phyloP scores from a whole-genome alignment of 306 rosid genomes.

The Vicia villosa region DNA sequence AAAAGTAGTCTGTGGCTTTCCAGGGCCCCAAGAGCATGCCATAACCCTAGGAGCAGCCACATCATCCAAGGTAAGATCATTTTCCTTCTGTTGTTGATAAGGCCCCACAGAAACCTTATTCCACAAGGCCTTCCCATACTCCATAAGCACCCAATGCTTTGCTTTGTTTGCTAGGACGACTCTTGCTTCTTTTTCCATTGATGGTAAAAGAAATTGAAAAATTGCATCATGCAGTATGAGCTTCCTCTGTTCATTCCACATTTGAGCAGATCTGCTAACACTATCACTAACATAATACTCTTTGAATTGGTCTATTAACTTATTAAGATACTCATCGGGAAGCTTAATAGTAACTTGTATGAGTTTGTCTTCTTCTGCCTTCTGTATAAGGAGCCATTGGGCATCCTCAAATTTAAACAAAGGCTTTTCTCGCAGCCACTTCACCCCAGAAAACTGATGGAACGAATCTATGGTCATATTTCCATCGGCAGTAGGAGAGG shows the following conservation, averaged over 20 bases:
- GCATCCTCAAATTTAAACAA: constrained; percentile 81
- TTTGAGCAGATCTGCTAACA: constrained; percentile 95
- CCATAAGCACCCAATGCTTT: constrained; percentile 82
- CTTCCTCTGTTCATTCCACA: constrained; percentile 98
- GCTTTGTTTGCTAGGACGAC: constrained; percentile 69
- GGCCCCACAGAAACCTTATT: constrained; percentile 92
- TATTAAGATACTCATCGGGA: constrained; percentile 70
- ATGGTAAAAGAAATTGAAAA: constrained; percentile 78
- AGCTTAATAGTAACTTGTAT: constrained; percentile 87
- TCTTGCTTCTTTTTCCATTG: constrained; percentile 97
- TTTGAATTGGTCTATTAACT: constrained; percentile 78
- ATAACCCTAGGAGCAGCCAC: constrained; percentile 96
- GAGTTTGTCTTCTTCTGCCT: constrained; percentile 95
- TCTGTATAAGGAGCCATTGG: constrained; percentile 96
- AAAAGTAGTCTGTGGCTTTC: constrained; percentile 94
- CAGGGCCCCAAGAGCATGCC: constrained; percentile 99
- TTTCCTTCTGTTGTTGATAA: constrained; percentile 86
- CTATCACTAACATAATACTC: constrained; percentile 93
- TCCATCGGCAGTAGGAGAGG: constrained; percentile 84
- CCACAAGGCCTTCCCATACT: constrained; percentile 88
- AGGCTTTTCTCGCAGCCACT: constrained; percentile 94
- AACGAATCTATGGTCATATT: constrained; percentile 76
- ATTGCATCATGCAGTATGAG: constrained; percentile 86
- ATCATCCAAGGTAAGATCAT: constrained; percentile 74
- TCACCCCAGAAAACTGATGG: constrained; percentile 85